Base-by-base conservation (phyloP, 805 yeast species). In the Yamadazyma akitaensis region DNA sequence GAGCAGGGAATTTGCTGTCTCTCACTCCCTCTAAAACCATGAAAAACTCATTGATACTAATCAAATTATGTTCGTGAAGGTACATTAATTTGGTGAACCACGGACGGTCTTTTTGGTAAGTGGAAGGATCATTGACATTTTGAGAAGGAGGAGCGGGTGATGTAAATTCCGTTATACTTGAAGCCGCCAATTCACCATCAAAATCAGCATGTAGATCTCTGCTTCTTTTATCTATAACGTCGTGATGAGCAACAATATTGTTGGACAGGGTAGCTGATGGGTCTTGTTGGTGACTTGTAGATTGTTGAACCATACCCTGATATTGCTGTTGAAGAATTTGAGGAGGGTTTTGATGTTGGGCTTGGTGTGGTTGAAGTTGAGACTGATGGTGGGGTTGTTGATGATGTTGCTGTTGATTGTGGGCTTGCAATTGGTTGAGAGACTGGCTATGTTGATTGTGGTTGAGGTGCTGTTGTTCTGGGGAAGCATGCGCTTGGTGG, bases 61-160 rank as follows among this genome's bases (percentile, higher is more conserved):
- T 46, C 32, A 53, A 56, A 10, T 60, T 62, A 12, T 53, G 46
- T 17, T 65, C 67, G 43, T 64, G 59, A 36, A 67, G 51, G 9
- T 53, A 45, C 8, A 68, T 58, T 38, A 68, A 53, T 42, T 60
- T 66, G 44, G 62, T 66, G 49, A 68, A 65, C 73, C 73, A 68
- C 37, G 62, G 61, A 11, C 70, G 54, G 42, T 68, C 73, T 40
- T 65, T 66, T 14, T 62, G 59, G 47, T 68, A 68, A n/a, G 37
- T 19, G 24, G 31, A 41, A 11, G 43, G 35, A 17, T 45, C 44
- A 18, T 34, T 26, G 4, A 13, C 33, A 14, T 26, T 24, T 7
- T 30, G 30, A 25, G 14, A 5, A 1, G 26, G 18, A 5, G 32
- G 32, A 8, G 18, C 36, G 14, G 48, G 48, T 28, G 44, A n/a